Evolutionary conservation across 129 eudicot genomes (phyloP).

Genomic region (Daucus carota): DNA sequence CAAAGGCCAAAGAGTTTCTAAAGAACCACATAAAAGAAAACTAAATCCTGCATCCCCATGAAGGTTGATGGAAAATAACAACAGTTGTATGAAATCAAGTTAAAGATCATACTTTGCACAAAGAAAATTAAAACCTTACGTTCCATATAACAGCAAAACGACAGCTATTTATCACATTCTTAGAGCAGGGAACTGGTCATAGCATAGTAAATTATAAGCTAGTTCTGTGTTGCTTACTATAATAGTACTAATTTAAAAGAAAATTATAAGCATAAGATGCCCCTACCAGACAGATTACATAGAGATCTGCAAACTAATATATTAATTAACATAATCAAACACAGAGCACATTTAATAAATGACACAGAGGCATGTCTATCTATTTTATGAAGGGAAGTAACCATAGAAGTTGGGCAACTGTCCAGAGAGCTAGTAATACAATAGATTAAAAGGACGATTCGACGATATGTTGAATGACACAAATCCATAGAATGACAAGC

Average conservation of each 20-base stretch:
- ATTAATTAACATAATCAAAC: neutral
- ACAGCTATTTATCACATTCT: too few relatives aligned
- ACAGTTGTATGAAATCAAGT: too few relatives aligned
- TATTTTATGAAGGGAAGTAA: neutral
- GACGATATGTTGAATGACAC: neutral
- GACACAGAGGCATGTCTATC: neutral
- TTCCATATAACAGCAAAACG: too few relatives aligned
- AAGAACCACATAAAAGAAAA: neutral
- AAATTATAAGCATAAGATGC: neutral
- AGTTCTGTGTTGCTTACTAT: too few relatives aligned
- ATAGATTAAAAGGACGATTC: neutral
- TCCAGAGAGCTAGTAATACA: neutral
- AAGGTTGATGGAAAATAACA: too few relatives aligned
- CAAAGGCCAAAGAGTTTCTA: too few relatives aligned
- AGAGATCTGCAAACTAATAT: neutral
- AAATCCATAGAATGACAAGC: neutral
- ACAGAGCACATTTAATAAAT: neutral
- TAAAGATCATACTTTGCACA: too few relatives aligned
- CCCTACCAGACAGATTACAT: neutral
- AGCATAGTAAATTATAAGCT: too few relatives aligned
- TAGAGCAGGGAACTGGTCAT: too few relatives aligned
- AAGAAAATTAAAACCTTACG: too few relatives aligned
- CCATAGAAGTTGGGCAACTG: neutral
- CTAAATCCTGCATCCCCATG: neutral
- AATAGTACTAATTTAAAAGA: neutral